These are phyloP conservation scores for Phytophthora tentaculata DNA, from an alignment of 352 stramenopile species.

Conservation along the genomic window DNA sequence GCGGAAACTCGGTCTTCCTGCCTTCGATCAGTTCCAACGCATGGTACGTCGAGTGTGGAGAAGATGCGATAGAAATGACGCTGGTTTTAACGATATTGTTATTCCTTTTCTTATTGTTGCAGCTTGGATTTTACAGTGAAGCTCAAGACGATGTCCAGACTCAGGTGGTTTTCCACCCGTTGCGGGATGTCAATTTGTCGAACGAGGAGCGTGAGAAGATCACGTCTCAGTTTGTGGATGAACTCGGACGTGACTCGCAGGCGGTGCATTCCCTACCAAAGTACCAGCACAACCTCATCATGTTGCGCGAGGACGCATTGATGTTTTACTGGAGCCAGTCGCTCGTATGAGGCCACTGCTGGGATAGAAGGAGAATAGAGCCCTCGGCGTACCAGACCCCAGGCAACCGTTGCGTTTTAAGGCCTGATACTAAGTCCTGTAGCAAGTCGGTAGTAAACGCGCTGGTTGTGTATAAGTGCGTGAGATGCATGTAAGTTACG, in stretches of 20 bases:
- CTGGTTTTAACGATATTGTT: slow-evolving; percentile 25
- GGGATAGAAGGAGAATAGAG: slow-evolving; percentile 26
- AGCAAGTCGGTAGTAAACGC: slow-evolving; percentile 24
- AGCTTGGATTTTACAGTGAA: slow-evolving; percentile 87
- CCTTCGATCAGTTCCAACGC: slow-evolving; percentile 84
- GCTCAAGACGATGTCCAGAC: slow-evolving; percentile 73
- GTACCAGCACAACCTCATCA: slow-evolving; percentile 86
- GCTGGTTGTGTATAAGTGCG: slow-evolving; percentile 24
- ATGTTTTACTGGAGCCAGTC: slow-evolving; percentile 91
- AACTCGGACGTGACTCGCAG: slow-evolving; percentile 64
- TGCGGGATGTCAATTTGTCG: slow-evolving; percentile 61
- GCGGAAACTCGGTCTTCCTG: slow-evolving; percentile 79
- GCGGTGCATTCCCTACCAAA: slow-evolving; percentile 83
- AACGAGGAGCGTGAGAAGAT: slow-evolving; percentile 75
- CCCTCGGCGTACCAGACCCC: slow-evolving; percentile 15
- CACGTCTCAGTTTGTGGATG: slow-evolving; percentile 64
- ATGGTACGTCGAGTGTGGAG: slow-evolving; percentile 56
- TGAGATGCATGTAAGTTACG: slow-evolving; percentile 24
- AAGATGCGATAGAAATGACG: background rate
- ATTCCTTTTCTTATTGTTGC: slow-evolving; percentile 6
- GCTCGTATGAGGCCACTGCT: slow-evolving; percentile 45
- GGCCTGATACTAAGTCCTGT: slow-evolving; percentile 16
- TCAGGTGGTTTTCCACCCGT: slow-evolving; percentile 78
- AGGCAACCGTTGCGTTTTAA: slow-evolving; percentile 32
- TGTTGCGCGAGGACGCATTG: slow-evolving; percentile 83